Percentiles rank a stretch among this genome's conserved stretches.
phyloP scores from a whole-genome alignment of 495 filamentous ascomycete genomes.

The Neurospora intermedia region DNA sequence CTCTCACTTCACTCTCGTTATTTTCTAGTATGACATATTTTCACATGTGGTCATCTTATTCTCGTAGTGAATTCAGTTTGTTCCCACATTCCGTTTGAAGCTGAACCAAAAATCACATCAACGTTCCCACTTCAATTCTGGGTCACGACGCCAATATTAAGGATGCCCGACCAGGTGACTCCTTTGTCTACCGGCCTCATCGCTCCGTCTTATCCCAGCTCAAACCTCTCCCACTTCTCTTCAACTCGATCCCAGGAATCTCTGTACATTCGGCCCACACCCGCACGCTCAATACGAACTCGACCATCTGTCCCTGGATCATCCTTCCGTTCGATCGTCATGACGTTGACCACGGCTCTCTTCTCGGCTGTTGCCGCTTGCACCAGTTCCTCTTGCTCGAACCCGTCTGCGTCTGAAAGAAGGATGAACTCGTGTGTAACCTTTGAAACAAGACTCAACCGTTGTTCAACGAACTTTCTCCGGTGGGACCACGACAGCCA shows the following conservation, averaged over 20 bases:
- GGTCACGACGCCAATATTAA: not conserved
- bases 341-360: not conserved
- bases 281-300: not conserved
- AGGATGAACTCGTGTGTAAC: not conserved
- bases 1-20: not conserved
- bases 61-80: not conserved
- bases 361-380: not conserved
- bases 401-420: not conserved
- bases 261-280: not conserved
- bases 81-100: not conserved
- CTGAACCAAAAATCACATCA: not conserved
- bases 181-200: not conserved
- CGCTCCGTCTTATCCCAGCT: not conserved
- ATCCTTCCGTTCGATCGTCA: not conserved
- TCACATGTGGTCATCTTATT: not conserved
- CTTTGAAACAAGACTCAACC: not conserved
- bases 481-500: not conserved
- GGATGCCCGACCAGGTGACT: not conserved
- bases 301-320: not conserved
- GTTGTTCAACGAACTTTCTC: not conserved
- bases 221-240: not conserved
- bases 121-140: not conserved
- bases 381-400: not conserved
- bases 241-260: not conserved
- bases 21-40: not conserved